Evolutionary conservation across 1,284 basidiomycete species (phyloP).

Genomic region (Ceratobasidium sp.): DNA sequence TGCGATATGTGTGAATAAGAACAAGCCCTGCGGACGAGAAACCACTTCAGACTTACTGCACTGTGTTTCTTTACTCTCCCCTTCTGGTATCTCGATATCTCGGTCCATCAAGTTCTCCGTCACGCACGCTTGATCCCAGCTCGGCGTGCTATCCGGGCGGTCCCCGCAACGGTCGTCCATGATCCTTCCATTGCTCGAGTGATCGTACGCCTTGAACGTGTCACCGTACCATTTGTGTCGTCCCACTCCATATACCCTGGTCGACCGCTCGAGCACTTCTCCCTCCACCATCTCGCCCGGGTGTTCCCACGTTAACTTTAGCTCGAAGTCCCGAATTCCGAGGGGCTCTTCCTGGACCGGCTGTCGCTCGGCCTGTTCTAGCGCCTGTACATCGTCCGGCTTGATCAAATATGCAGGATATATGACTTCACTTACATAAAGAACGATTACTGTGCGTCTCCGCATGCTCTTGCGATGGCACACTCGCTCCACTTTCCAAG

Average conservation of each 20-base stretch:
- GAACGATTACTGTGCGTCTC: slow-evolving; percentile 30
- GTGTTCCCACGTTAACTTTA: slow-evolving; percentile 30
- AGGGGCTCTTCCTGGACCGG: background rate
- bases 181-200: too few species aligned
- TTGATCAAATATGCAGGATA: background rate
- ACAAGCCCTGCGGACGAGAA: too few species aligned
- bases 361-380: background rate
- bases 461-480: slow-evolving; percentile 31
- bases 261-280: slow-evolving; percentile 1
- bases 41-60: background rate
- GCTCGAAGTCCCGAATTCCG: background rate
- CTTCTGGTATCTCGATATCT: background rate
- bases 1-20: too few species aligned
- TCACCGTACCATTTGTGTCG: slow-evolving; percentile 27
- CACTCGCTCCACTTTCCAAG: background rate
- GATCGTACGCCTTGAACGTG: background rate
- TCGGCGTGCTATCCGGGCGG: slow-evolving; percentile 4
- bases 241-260: slow-evolving; percentile 4
- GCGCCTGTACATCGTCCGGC: background rate
- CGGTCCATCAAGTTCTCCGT: slow-evolving; percentile 5
- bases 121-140: background rate
- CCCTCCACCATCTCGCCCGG: slow-evolving; percentile 2
- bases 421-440: slow-evolving; percentile 6
- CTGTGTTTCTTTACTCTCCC: background rate
- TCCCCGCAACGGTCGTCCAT: background rate